Base-by-base conservation (phyloP, 805 yeast species). In the Spathaspora girioi region DNA sequence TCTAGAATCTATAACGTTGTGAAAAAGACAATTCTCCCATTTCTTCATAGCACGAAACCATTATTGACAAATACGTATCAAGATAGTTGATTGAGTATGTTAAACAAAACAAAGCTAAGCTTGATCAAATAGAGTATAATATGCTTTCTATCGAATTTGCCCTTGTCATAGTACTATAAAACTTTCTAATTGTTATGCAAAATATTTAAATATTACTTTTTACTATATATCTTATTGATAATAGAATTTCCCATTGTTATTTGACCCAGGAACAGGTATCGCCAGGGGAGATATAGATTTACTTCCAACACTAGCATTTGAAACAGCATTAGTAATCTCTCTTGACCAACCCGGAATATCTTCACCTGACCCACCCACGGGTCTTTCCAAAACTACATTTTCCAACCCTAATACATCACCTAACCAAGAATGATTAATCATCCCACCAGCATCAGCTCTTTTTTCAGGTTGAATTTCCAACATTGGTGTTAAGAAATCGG, bases 361-460 rank as follows among this genome's bases (percentile, higher is more conserved):
- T 48, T 81, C 84, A 31, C 97, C 97, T n/a, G 83, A 69, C 0
- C 88, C 86, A 29, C 90, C 89, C 6, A 85, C 78, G 29, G 84
- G 84, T 58, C 97, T 76, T 61, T 89, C 97, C 4, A 87, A 70
- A 3, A 68, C 72, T 12, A 87, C 81, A 58, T 83, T 77, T 52
- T 87, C 94, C 64, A 87, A 76, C 0, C 96, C 96, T 32, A 81
- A 67, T 0, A 93, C 90, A 63, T 89, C 96, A 56, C 79, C 76
- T 46, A 81, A 65, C 97, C 97, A 91, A 11, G 86, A 84, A 65
- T 91, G 97, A 61, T 89, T 87, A 2, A 89, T 82, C 83, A 91
- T 80, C 2, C 97, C 97, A 17, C 98, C 99, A 1, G 98, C 98
- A 71, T 94, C 99, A 12, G 93, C 93, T 57, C 99, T 77, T 50